Evolutionary conservation across 257 asterid genomes (phyloP), one percentile per base, ranked within the genome.

Genomic region (Voacanga thouarsii): DNA sequence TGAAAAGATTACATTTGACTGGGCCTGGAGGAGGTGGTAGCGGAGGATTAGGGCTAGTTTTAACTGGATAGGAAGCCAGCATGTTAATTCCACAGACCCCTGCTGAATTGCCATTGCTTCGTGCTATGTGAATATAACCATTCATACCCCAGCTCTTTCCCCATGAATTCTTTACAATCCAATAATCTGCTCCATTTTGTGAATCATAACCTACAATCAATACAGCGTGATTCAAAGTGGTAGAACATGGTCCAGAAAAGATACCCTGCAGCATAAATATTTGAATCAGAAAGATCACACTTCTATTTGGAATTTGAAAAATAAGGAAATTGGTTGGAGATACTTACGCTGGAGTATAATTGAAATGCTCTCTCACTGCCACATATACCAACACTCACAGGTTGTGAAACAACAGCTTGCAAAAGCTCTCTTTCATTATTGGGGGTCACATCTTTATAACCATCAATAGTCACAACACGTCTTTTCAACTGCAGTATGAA

Each of bases 121-220:
- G 82, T 47, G 72, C 84, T 90, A 96, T 92, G 79, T 87, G 78
- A 81, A 93, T 88, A 14, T 92, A 96, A n/a, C 99, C 99, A 6
- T 86, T 65, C 4, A 90, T 89, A 73, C 99, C 99, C 99, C 99
- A 92, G n/a, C 50, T 76, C 50, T 81, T 85, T 59, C 99, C 99
- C 99, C 99, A 96, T 15, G 99, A 92, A 72, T 96, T 96, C 79
- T 96, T 96, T 30, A 96, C 66, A 16, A 96, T 93, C 99, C 99
- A 96, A 15, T 89, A 93, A 79, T 96, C 98, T 59, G 82, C 80
- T 21, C 99, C 98, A 49, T 88, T 78, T 84, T 86, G 75, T 7
- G 99, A 89, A 78, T 86, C 96, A 71, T 96, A 93, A 0, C 99
- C 99, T 37, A 93, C 97, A 1, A 96, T 93, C 75, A 96, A 59